Percentiles rank a stretch among this genome's conserved stretches.
These are phyloP conservation scores for Trypanosoma conorhini DNA, from an alignment of 208 protist species.

Conservation along the genomic window DNA sequence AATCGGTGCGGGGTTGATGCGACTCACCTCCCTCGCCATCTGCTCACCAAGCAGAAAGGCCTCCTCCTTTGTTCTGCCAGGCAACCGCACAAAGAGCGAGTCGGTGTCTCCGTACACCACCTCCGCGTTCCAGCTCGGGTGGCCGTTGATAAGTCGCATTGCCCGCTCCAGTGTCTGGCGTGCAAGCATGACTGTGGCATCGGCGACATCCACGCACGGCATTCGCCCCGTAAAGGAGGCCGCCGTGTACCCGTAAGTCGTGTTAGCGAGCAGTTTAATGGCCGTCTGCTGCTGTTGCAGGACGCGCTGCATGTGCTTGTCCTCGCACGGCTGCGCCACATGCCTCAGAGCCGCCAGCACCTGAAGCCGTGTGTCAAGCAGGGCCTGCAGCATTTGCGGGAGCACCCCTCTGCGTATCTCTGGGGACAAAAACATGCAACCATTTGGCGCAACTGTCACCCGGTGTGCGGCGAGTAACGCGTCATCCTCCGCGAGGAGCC, in stretches of 20 bases:
- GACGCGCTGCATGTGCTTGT: conserved; percentile 48
- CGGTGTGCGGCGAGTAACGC: conserved; percentile 53
- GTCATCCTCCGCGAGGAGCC: conserved; percentile 91
- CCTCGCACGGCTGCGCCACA: conserved; percentile 48
- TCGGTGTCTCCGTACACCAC: conserved; percentile 99
- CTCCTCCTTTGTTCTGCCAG: conserved; percentile 55
- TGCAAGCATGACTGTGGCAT: conserved; percentile 97
- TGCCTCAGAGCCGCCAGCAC: conserved; percentile 73
- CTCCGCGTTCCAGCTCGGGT: conserved; percentile 91
- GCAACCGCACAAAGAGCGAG: conserved; percentile 97
- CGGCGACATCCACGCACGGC: conserved; percentile 97
- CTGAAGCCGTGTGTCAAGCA: conserved; percentile 86
- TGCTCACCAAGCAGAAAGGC: conserved; percentile 63
- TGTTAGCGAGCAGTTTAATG: conserved; percentile 99
- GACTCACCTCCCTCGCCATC: conserved; percentile 92
- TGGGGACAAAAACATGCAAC: conserved; percentile 69
- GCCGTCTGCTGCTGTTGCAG: conserved; percentile 98
- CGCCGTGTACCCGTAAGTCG: conserved; percentile 99
- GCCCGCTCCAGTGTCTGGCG: conserved; percentile 99
- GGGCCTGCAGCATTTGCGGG: conserved; percentile 67
- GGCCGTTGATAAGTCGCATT: conserved; percentile 95
- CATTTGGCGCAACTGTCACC: conserved; percentile 75
- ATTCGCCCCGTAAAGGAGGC: conserved; percentile 98
- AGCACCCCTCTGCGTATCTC: conserved; percentile 65
- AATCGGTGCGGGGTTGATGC: conserved; percentile 95